These are phyloP conservation scores for Neoboletus brunneissimus DNA, from an alignment of 768 basidiomycete species.

Conservation along the genomic window DNA sequence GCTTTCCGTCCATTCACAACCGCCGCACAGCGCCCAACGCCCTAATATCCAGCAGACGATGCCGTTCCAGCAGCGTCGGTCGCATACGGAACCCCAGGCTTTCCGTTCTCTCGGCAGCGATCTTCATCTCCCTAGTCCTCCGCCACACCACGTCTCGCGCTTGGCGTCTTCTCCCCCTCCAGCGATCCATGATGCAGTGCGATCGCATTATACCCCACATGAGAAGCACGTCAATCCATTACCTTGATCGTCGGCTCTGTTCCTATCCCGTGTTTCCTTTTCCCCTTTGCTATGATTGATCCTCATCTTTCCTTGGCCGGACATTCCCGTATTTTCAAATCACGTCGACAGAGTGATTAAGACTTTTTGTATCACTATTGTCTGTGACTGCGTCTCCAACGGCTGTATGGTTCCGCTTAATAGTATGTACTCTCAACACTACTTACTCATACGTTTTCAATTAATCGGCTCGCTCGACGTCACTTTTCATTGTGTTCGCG, in stretches of 20 bases:
- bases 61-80: slow-evolving; percentile 55
- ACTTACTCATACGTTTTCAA: slow-evolving; percentile 33
- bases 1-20: slow-evolving; percentile 36
- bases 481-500: slow-evolving; percentile 15
- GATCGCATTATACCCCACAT: slow-evolving; percentile 37
- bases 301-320: slow-evolving; percentile 20
- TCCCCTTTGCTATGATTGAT: slow-evolving; percentile 19
- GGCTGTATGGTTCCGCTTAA: slow-evolving; percentile 28
- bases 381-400: slow-evolving; percentile 20
- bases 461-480: slow-evolving; percentile 25
- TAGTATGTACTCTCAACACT: slow-evolving; percentile 32
- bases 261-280: slow-evolving; percentile 18
- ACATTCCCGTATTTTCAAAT: slow-evolving; percentile 31
- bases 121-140: slow-evolving; percentile 48
- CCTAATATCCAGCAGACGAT: slow-evolving; percentile 42
- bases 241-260: slow-evolving; percentile 36
- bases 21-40: slow-evolving; percentile 34
- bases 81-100: slow-evolving; percentile 55
- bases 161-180: slow-evolving; percentile 43
- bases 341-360: slow-evolving; percentile 26
- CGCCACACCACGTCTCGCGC: slow-evolving; percentile 40
- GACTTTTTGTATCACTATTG: slow-evolving; percentile 34
- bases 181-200: slow-evolving; percentile 36
- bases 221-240: slow-evolving; percentile 49
- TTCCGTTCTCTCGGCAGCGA: slow-evolving; percentile 47